Evolutionary conservation across 371 early-diverging fungal species (phyloP).

Genomic region (Mortierella sp.): DNA sequence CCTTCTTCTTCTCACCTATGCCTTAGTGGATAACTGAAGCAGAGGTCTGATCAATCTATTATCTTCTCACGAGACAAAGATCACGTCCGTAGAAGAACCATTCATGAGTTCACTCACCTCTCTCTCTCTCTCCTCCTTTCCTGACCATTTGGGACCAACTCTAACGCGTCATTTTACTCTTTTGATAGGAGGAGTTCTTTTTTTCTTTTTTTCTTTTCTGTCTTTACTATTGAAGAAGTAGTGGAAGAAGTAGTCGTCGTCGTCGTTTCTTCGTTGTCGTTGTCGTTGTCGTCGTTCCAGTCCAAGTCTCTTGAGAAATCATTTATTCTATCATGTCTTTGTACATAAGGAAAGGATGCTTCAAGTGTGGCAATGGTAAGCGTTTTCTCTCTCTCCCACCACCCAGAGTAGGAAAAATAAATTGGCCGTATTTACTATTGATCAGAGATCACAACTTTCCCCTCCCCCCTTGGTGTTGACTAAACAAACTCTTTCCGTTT

Average conservation of each 20-base stretch:
- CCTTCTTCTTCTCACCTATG: too few relatives aligned
- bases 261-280: background rate
- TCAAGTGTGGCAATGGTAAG: slow-evolving; percentile 69
- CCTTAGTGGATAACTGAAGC: too few relatives aligned
- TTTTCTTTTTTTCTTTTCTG: background rate
- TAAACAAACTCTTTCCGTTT: background rate
- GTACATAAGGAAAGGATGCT: slow-evolving; percentile 61
- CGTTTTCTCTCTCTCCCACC: background rate
- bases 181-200: background rate
- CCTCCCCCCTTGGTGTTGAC: too few relatives aligned
- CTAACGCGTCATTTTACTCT: too few relatives aligned
- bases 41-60: too few relatives aligned
- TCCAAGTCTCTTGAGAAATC: background rate
- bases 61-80: too few relatives aligned
- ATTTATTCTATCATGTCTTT: slow-evolving; percentile 49
- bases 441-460: too few relatives aligned
- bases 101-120: too few relatives aligned
- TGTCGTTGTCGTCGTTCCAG: background rate
- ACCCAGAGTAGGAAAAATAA: too few relatives aligned
- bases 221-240: background rate
- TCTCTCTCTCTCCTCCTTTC: background rate
- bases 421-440: too few relatives aligned
- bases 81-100: too few relatives aligned
- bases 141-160: background rate
- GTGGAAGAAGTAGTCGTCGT: background rate